Base-by-base conservation (phyloP, 2,329 filamentous ascomycete genomes). In the Epicoccum nigrum region DNA sequence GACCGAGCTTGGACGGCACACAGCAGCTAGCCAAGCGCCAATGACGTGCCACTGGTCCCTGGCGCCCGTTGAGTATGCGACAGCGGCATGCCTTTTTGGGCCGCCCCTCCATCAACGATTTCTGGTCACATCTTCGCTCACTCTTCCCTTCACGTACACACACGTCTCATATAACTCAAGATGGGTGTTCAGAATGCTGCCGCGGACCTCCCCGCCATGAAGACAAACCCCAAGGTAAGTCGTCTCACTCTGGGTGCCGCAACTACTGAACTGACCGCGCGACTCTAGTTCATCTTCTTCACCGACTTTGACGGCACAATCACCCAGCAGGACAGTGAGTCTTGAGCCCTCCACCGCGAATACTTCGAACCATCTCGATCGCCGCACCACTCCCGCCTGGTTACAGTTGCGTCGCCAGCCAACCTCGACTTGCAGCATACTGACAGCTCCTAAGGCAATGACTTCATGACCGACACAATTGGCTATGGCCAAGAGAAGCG, bases 221-320 rank as follows among this genome's bases (percentile, higher is more conserved):
- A 76, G 58, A 73, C 70, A 51, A 86, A 88, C 72, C 92, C 92
- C 43, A 89, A 70, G 60, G 69, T 71, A 51, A 12, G 52, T 25
- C 19, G 5, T 27, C 1, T 12, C 21, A 19, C 40, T 45, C 20
- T 38, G 19, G 37, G 16, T 11, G 7, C 54, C 47, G 39, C 48
- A 55, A 54, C 13, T 32, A 8, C 3, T 21, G 30, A 46, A 42
- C 58, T 65, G 40, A 70, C 56, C 42, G 27, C 16, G 33, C 16
- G 7, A 30, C 32, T 15, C 13, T 25, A 91, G 77, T 89, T 90
- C 79, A 92, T 99, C 80, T 97, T 99, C 83, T 97, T 97, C 81
- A 96, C 92, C 63, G 94, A 99, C 78, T 97, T 97, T 72, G 94
- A 99, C 76, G 94, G 94, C 68, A 97, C 92, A 45, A 93, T 97